Percentiles rank a stretch among this genome's conserved stretches.
These are phyloP conservation scores for Eucalyptus erythrocorys DNA, from an alignment of 345 rosid genomes.

Conservation along the genomic window DNA sequence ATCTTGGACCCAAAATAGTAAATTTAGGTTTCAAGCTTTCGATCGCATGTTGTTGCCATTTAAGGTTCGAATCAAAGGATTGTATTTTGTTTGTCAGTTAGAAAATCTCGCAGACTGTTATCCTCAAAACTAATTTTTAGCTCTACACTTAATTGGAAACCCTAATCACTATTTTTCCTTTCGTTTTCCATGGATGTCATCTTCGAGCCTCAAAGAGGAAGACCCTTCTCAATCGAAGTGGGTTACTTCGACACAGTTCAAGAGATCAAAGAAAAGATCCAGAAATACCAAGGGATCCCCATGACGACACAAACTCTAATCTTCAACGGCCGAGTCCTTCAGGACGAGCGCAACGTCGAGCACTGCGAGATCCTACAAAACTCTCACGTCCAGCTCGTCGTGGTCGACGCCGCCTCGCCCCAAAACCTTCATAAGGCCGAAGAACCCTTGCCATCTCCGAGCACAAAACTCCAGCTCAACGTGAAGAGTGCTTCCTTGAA, in stretches of 20 bases:
- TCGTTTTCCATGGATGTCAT: constrained; percentile 40
- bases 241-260: constrained; percentile 66
- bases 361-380: constrained; percentile 42
- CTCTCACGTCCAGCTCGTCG: constrained; percentile 43
- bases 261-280: constrained; percentile 68
- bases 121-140: neutral
- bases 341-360: constrained; percentile 50
- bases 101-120: neutral
- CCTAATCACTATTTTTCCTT: neutral
- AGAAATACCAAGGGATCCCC: constrained; percentile 56
- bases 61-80: neutral
- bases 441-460: constrained; percentile 2
- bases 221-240: constrained; percentile 58
- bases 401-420: constrained; percentile 9
- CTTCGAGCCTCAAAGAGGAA: constrained; percentile 42
- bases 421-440: constrained; percentile 9
- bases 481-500: constrained; percentile 24
- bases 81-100: neutral
- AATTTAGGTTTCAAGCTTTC: neutral
- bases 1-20: neutral
- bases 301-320: constrained; percentile 40
- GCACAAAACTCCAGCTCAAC: constrained; percentile 14
- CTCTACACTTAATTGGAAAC: neutral
- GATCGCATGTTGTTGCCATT: neutral
- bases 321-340: constrained; percentile 53